A percentile compares a stretch with the other conserved stretches of the same genome.
Evolutionary conservation across 2,329 filamentous ascomycete genomes (phyloP).

Genomic region (Leptographium wingfieldii): DNA sequence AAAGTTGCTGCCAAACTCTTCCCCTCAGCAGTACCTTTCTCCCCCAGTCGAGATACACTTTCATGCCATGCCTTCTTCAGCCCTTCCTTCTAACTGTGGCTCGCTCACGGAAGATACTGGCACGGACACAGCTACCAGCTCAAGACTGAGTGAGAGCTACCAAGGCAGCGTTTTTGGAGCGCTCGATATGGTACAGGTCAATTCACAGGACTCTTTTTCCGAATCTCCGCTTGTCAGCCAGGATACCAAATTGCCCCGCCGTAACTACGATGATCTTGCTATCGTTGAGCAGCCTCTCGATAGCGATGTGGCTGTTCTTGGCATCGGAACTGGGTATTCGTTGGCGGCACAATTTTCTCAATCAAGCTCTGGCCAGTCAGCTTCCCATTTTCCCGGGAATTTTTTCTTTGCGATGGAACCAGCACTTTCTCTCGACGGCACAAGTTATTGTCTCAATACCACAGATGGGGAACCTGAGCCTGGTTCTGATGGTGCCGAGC

Average conservation of each 20-base stretch:
- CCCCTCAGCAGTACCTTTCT: neutral
- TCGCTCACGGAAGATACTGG: slow-evolving; percentile 23
- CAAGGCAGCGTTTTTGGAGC: slow-evolving; percentile 16
- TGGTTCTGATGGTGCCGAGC: neutral
- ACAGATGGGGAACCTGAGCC: too few relatives aligned
- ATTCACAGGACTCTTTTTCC: slow-evolving; percentile 20
- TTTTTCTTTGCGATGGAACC: neutral
- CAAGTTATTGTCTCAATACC: neutral
- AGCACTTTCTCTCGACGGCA: neutral
- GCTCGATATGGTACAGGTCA: slow-evolving; percentile 18
- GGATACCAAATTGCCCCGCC: neutral
- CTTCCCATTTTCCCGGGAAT: neutral
- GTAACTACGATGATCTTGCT: neutral
- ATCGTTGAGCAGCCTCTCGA: slow-evolving; percentile 10
- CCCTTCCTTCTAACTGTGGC: slow-evolving; percentile 19
- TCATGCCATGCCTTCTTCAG: slow-evolving; percentile 2
- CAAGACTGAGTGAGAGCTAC: slow-evolving; percentile 20
- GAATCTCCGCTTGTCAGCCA: neutral
- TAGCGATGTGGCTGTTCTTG: slow-evolving; percentile 2
- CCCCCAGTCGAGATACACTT: slow-evolving; percentile 4
- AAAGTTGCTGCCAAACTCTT: neutral
- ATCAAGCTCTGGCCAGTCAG: neutral
- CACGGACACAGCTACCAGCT: slow-evolving; percentile 20
- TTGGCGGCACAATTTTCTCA: neutral
- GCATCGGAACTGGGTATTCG: slow-evolving; percentile 2